phyloP scores from a whole-genome alignment of 495 filamentous ascomycete species.

The Massariosphaeria phaeospora region DNA sequence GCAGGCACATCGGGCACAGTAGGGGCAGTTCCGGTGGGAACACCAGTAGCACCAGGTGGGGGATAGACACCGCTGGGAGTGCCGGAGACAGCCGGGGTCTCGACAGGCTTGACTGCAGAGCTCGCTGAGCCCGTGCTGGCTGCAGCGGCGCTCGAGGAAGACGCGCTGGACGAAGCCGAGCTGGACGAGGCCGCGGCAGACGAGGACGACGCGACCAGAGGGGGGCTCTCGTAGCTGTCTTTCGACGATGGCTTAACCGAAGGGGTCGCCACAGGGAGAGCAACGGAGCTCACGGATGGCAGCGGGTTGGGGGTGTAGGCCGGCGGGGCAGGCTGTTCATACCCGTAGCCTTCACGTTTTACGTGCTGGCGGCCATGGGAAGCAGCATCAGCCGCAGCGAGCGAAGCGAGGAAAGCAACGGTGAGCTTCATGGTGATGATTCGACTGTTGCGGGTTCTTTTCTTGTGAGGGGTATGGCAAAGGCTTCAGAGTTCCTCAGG shows the following conservation, averaged over 20 bases:
- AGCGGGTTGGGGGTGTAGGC: too few species aligned
- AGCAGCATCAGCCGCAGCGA: slow-evolving; percentile 21
- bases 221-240: too few species aligned
- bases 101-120: background rate
- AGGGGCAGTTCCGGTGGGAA: too few species aligned
- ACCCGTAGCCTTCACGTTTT: slow-evolving; percentile 11
- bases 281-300: too few species aligned
- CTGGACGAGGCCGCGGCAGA: background rate
- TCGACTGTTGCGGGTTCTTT: slow-evolving; percentile 14
- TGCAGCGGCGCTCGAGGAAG: background rate
- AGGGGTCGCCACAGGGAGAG: too few species aligned
- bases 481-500: slow-evolving; percentile 1
- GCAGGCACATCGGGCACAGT: too few species aligned
- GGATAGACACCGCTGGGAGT: too few species aligned
- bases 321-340: too few species aligned
- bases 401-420: slow-evolving; percentile 23
- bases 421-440: slow-evolving; percentile 32
- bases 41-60: too few species aligned
- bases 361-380: slow-evolving; percentile 14
- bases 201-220: too few species aligned
- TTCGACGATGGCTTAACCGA: too few species aligned
- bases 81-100: background rate
- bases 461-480: slow-evolving; percentile 15
- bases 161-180: background rate
- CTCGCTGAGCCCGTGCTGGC: background rate